Percentiles rank a stretch among this genome's conserved stretches.
Conservation (phyloP, 2,329 filamentous ascomycete species). For the Aspergillus novoparasiticus region DNA sequence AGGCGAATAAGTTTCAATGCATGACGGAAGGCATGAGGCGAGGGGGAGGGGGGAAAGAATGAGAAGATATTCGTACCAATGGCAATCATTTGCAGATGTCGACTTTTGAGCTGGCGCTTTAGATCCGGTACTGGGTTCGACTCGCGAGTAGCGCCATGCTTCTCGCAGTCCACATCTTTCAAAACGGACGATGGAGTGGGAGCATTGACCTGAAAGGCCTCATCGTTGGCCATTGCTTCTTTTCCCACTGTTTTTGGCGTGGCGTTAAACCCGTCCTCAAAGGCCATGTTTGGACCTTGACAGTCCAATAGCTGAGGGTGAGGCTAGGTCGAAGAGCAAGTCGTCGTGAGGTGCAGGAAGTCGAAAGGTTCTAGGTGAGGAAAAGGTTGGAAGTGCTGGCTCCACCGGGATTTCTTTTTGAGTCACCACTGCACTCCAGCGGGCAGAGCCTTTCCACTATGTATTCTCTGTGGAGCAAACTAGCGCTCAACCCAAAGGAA, state of each 20-base stretch:
- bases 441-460: constrained; percentile 1
- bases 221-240: constrained; percentile 28
- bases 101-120: constrained; percentile 76
- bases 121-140: constrained; percentile 66
- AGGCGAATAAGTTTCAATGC: background rate
- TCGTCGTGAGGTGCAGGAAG: constrained; percentile 7
- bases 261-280: constrained; percentile 19
- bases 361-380: constrained; percentile 6
- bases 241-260: constrained; percentile 22
- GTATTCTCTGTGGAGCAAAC: background rate
- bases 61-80: constrained; percentile 66
- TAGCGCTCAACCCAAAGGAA: background rate
- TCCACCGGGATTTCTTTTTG: constrained; percentile 14
- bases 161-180: constrained; percentile 40
- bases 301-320: constrained; percentile 9
- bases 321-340: background rate
- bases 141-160: constrained; percentile 42
- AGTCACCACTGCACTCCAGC: background rate
- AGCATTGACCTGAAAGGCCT: constrained; percentile 26
- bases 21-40: background rate
- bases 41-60: background rate
- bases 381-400: constrained; percentile 14
- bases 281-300: constrained; percentile 27
- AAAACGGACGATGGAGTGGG: constrained; percentile 14
- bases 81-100: constrained; percentile 97